These are phyloP conservation scores for Colletotrichum karsti DNA, from an alignment of 2,329 filamentous ascomycete genomes.

Conservation along the genomic window DNA sequence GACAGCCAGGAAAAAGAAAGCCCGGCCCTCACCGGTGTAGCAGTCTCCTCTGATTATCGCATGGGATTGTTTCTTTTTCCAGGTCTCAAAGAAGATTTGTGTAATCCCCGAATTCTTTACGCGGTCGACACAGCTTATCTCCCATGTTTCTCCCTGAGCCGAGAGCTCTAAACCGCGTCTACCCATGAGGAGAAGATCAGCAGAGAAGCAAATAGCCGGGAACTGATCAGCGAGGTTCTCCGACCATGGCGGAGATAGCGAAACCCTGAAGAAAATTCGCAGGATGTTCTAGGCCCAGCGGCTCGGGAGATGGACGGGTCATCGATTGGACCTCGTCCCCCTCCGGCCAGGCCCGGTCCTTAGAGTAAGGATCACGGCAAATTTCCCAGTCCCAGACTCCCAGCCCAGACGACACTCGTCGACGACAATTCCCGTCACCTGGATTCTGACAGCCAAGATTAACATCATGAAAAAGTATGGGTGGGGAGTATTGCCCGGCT, in stretches of 20 bases:
- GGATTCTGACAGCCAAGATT: background rate
- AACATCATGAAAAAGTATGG: background rate
- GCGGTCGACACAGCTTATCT: background rate
- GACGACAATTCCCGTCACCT: background rate
- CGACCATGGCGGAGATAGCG: background rate
- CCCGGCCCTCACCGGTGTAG: conserved; percentile 15
- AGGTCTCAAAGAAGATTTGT: background rate
- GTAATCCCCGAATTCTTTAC: background rate
- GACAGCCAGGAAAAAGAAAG: conserved; percentile 15
- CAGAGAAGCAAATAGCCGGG: background rate
- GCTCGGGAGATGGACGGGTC: conserved; percentile 5
- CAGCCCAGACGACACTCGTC: background rate
- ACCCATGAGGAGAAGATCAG: conserved; percentile 15
- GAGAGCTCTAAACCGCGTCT: background rate
- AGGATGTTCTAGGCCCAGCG: conserved; percentile 8
- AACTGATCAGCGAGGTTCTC: background rate
- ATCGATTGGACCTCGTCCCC: conserved; percentile 3
- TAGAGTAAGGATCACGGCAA: background rate
- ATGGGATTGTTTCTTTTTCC: background rate
- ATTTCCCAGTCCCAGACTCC: background rate
- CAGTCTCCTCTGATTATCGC: background rate
- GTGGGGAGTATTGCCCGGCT: no score
- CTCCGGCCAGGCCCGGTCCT: background rate
- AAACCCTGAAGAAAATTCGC: background rate
- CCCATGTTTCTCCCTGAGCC: background rate